These are phyloP conservation scores for Stipa capillata DNA, from an alignment of 176 grass and related monocot species.

Conservation along the genomic window DNA sequence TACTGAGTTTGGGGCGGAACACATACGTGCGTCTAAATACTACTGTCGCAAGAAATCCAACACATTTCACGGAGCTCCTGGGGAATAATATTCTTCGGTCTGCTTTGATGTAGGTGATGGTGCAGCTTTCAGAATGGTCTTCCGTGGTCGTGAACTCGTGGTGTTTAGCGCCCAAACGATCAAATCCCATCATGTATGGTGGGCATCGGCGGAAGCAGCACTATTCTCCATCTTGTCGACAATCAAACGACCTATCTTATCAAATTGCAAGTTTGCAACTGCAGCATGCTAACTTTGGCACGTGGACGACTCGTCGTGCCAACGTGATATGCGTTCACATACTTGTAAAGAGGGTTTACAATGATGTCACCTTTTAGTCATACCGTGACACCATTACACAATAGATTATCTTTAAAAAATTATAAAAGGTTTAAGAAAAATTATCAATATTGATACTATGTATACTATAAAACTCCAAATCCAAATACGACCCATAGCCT, in stretches of 20 bases:
- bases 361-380: too few relatives aligned
- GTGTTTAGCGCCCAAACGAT: not conserved
- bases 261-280: not conserved
- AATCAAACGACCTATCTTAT: not conserved
- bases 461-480: too few relatives aligned
- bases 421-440: too few relatives aligned
- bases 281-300: not conserved
- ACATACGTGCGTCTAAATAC: not conserved
- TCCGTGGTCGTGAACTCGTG: not conserved
- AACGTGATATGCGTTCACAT: too few relatives aligned
- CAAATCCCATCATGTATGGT: too few relatives aligned
- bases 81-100: not conserved
- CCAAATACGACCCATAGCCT: too few relatives aligned
- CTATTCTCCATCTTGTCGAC: not conserved
- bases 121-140: not conserved
- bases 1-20: too few relatives aligned
- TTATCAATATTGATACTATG: too few relatives aligned
- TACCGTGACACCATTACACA: too few relatives aligned
- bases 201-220: not conserved
- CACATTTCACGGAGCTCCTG: not conserved
- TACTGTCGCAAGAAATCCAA: not conserved
- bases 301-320: too few relatives aligned
- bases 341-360: too few relatives aligned
- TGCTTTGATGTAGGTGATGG: not conserved
- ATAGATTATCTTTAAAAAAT: too few relatives aligned